Base-by-base conservation (phyloP, 192 early-diverging fungal species). In the Umbelopsis ramanniana region DNA sequence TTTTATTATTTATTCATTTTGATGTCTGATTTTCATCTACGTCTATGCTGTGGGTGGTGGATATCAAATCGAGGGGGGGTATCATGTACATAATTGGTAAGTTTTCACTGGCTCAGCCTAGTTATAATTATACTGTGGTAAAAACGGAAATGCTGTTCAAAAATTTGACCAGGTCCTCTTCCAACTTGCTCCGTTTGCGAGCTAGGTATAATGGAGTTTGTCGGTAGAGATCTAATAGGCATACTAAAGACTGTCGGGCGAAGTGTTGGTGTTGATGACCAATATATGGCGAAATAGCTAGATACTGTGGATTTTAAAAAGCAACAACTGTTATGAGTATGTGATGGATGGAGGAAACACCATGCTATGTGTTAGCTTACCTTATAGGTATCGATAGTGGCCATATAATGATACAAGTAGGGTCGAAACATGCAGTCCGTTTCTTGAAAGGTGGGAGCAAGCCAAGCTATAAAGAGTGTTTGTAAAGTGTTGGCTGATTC, bases 401-500 rank as follows among this genome's bases (percentile, higher is more conserved):
- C 47, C 75, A 76, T 76, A 69, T 67, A 76, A 55, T 76, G 75
- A 69, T 72, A 72, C 10, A 76, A 33, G 46, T 76, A 76, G 24
- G 75, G 75, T 45, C 75, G 63, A 68, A 76, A 76, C 38, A 76
- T 72, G 29, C 75, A 76, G 54, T 76, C 75, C 38, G 33, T 29
- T 6, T 63, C 33, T 10, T 35, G 26, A 17, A 19, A 6, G 10
- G 29, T 63, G 2, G 33, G 17, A 37, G 57, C 26, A 35, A 63
- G 57, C 57, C 57, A 63, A 14, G 15, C 33, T 15, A 63, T 63
- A 17, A 63, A 63, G 15, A 63, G 33, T 29, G 15, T 9, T 37
- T 63, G 57, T 14, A 63, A 19, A 17, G 29, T 63, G 26, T 38
- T 63, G 37, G 57, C 26, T 19, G 57, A 11, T 17, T 63, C 57